Conservation (phyloP, 2,329 filamentous ascomycete species). For the Berkeleyomyces rouxiae region DNA sequence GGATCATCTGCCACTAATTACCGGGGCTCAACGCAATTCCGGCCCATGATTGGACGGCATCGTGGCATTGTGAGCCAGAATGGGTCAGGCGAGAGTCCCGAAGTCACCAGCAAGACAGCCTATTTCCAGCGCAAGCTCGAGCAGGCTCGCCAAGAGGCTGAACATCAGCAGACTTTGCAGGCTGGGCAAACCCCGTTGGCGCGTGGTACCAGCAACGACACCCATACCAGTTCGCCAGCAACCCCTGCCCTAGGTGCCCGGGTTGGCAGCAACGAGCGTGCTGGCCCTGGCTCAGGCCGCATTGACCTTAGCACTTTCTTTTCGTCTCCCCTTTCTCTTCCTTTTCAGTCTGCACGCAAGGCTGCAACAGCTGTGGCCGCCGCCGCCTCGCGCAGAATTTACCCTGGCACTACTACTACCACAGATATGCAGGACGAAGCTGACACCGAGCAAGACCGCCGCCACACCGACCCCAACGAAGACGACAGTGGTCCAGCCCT, state of each 20-base stretch:
- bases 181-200: neutral
- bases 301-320: constrained; percentile 40
- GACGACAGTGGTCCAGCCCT: constrained; percentile 13
- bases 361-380: constrained; percentile 12
- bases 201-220: neutral
- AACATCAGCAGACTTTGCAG: neutral
- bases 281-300: constrained; percentile 14
- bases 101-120: constrained; percentile 10
- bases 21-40: neutral
- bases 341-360: constrained; percentile 13
- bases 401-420: constrained; percentile 1
- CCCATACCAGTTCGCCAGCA: neutral
- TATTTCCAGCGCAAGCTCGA: constrained; percentile 11
- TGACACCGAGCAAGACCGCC: neutral
- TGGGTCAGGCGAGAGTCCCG: constrained; percentile 4
- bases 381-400: constrained; percentile 5
- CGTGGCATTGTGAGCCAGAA: constrained; percentile 5
- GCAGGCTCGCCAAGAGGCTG: neutral
- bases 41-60: constrained; percentile 7
- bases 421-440: constrained; percentile 2
- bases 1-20: constrained; percentile 4
- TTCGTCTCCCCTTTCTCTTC: constrained; percentile 34
- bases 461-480: neutral
- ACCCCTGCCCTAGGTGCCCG: constrained; percentile 1
- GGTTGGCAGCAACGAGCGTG: neutral